These are phyloP conservation scores for Dentipellis fragilis DNA, from an alignment of 768 basidiomycete species.

Conservation along the genomic window DNA sequence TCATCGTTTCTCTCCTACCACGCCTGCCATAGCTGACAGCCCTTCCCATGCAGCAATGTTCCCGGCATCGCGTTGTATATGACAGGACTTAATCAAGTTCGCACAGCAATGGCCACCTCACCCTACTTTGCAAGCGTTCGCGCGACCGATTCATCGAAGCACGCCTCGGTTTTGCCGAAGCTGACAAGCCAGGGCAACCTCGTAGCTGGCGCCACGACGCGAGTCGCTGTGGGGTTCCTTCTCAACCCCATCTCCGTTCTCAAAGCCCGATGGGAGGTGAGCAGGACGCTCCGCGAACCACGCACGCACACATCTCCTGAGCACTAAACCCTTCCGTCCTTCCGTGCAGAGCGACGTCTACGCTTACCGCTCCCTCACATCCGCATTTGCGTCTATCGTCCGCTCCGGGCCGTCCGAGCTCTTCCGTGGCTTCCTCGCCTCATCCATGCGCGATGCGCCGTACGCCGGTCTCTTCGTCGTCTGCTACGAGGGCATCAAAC, in stretches of 20 bases:
- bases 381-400: slow-evolving; percentile 47
- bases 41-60: slow-evolving; percentile 53
- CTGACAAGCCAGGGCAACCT: slow-evolving; percentile 76
- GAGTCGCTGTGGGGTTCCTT: slow-evolving; percentile 72
- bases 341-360: slow-evolving; percentile 65
- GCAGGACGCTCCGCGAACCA: no score
- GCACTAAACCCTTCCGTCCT: not conserved
- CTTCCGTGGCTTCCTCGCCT: slow-evolving; percentile 78
- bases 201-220: slow-evolving; percentile 72
- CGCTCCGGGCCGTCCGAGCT: slow-evolving; percentile 74
- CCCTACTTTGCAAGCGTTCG: slow-evolving; percentile 48
- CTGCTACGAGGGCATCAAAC: slow-evolving; percentile 81
- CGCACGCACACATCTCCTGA: not conserved
- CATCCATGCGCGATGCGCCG: slow-evolving; percentile 88
- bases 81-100: slow-evolving; percentile 73
- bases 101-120: slow-evolving; percentile 63
- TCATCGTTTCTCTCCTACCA: slow-evolving; percentile 5
- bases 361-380: slow-evolving; percentile 50
- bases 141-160: slow-evolving; percentile 5
- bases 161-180: slow-evolving; percentile 52
- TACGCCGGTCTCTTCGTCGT: slow-evolving; percentile 88
- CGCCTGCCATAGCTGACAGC: not conserved
- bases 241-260: slow-evolving; percentile 87
- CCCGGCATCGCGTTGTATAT: slow-evolving; percentile 92
- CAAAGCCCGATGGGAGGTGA: slow-evolving; percentile 86